These are phyloP conservation scores for Rehmannia glutinosa DNA, from an alignment of 257 asterid genomes.

Conservation along the genomic window DNA sequence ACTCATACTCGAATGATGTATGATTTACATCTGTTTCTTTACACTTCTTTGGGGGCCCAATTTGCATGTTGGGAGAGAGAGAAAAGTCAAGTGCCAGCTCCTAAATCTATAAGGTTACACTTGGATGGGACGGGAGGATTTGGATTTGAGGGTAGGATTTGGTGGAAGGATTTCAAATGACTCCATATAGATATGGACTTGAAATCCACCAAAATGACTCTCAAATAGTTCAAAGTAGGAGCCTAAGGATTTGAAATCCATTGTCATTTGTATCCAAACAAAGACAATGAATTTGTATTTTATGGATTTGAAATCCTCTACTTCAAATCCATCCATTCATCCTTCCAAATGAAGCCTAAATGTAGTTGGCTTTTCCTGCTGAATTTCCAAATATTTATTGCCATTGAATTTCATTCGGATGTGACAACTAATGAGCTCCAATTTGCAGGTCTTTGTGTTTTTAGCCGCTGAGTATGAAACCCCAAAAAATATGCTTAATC, in stretches of 20 bases:
- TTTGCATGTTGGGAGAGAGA: neutral
- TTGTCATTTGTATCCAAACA: too few relatives aligned
- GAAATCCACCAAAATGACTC: too few relatives aligned
- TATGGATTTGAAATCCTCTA: too few relatives aligned
- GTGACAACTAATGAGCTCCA: neutral
- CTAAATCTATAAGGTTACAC: neutral
- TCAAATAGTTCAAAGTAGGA: too few relatives aligned
- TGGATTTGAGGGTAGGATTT: too few relatives aligned
- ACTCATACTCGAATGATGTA: neutral
- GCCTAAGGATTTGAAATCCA: too few relatives aligned
- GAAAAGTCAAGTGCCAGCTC: neutral
- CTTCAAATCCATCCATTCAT: too few relatives aligned
- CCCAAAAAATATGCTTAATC: slow-evolving; percentile 74
- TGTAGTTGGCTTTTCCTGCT: neutral
- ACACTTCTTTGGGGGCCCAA: neutral
- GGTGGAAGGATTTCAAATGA: too few relatives aligned
- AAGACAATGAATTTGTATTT: too few relatives aligned
- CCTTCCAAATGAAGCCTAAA: too few relatives aligned
- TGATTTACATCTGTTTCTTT: neutral
- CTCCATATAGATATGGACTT: too few relatives aligned
- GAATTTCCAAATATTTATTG: slow-evolving; percentile 4
- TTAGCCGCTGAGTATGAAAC: slow-evolving; percentile 94
- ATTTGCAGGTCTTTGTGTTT: slow-evolving; percentile 87
- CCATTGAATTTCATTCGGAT: neutral
- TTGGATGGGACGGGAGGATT: too few relatives aligned